Conservation (phyloP, 805 yeast genomes). For the Yamadazyma endophytica region DNA sequence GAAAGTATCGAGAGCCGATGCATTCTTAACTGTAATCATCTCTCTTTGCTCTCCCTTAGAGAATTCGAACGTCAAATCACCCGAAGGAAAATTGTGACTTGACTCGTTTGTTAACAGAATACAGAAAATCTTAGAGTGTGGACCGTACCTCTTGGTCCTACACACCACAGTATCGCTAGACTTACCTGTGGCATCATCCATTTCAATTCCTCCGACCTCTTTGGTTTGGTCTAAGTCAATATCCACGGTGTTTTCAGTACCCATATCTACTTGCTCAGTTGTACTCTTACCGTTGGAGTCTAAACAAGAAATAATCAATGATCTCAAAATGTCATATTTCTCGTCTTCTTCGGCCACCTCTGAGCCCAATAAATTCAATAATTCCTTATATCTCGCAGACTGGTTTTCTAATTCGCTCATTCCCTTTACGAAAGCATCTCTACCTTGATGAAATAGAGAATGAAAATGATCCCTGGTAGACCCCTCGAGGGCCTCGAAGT, state of each 20-base stretch:
- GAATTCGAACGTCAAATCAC: constrained; percentile 26
- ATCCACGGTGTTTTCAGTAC: neutral
- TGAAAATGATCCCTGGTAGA: no score
- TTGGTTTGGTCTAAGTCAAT: constrained; percentile 1
- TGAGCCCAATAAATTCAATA: constrained; percentile 12
- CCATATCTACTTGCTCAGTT: no score
- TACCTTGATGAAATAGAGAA: neutral
- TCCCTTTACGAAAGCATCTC: constrained; percentile 2
- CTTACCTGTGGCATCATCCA: neutral
- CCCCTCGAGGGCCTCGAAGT: no score
- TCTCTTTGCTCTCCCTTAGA: constrained; percentile 11
- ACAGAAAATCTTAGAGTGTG: constrained; percentile 17
- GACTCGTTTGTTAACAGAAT: constrained; percentile 22
- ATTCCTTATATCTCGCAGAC: constrained; percentile 21
- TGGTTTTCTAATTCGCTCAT: constrained; percentile 15
- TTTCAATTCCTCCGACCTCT: constrained; percentile 1
- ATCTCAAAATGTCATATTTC: constrained; percentile 20
- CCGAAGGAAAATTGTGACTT: constrained; percentile 18
- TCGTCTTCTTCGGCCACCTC: constrained; percentile 15
- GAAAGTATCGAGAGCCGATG: constrained; percentile 20
- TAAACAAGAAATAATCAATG: no score
- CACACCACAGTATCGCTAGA: neutral
- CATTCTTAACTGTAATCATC: constrained; percentile 18
- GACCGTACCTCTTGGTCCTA: constrained; percentile 13
- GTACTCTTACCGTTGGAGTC: no score